Evolutionary conservation across 139 green algal genomes (phyloP).

Genomic region (Dunaliella primolecta): DNA sequence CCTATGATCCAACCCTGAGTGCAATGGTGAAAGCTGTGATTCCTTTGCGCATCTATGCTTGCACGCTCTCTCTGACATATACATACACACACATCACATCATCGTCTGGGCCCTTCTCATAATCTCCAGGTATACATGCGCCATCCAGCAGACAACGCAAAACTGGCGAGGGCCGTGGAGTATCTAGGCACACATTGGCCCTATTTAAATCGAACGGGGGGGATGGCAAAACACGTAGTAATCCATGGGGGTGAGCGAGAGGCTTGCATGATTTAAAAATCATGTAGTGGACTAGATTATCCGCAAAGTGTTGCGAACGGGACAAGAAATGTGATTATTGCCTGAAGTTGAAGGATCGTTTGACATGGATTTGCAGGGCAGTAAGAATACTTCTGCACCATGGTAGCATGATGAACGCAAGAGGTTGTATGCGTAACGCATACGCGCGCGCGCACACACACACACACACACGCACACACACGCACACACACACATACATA

Average conservation of each 20-base stretch:
- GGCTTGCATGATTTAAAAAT: not conserved
- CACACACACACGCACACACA: too few species aligned
- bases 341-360: not conserved
- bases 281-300: not conserved
- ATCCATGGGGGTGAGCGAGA: not conserved
- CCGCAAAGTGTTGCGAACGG: not conserved
- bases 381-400: too few species aligned
- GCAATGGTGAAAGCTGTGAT: too few species aligned
- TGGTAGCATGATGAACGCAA: too few species aligned
- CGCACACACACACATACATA: too few species aligned
- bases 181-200: not conserved
- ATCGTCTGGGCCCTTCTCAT: too few species aligned
- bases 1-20: too few species aligned
- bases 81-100: too few species aligned
- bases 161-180: not conserved
- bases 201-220: not conserved
- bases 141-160: not conserved
- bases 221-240: not conserved
- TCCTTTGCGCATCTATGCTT: too few species aligned
- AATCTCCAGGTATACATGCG: not conserved
- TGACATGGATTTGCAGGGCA: not conserved
- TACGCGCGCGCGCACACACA: too few species aligned
- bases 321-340: not conserved
- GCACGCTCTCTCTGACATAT: too few species aligned
- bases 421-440: too few species aligned